These are phyloP conservation scores for Cyclotella atomus DNA, from an alignment of 108 stramenopile genomes.

Conservation along the genomic window DNA sequence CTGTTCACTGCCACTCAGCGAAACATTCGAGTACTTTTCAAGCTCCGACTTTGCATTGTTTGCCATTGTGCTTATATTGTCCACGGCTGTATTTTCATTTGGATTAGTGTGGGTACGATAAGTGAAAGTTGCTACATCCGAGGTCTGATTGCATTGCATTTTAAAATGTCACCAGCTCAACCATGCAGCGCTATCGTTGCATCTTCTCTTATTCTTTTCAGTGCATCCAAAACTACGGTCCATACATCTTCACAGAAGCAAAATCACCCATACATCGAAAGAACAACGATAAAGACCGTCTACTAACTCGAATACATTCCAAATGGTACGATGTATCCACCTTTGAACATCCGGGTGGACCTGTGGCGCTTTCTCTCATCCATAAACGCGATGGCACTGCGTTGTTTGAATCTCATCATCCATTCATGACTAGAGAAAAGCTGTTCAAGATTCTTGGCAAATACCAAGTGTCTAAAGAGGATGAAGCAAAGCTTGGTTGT, in stretches of 20 bases:
- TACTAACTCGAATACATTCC: constrained; percentile 46
- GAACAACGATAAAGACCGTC: constrained; percentile 28
- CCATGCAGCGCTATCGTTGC: neutral
- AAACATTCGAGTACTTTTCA: neutral
- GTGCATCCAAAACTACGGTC: constrained; percentile 30
- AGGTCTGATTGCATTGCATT: neutral
- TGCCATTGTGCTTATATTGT: neutral
- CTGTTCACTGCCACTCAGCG: neutral
- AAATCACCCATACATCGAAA: constrained; percentile 38
- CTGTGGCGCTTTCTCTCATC: constrained; percentile 50
- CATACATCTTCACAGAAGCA: constrained; percentile 44
- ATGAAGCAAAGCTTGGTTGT: constrained; percentile 12
- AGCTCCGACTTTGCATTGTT: neutral
- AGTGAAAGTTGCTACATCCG: neutral
- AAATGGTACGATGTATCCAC: constrained; percentile 58
- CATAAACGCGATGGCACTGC: constrained; percentile 55
- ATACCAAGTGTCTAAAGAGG: constrained; percentile 38
- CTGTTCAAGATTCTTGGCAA: constrained; percentile 48
- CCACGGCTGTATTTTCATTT: neutral
- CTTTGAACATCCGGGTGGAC: constrained; percentile 64
- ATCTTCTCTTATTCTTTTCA: neutral
- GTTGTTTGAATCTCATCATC: constrained; percentile 64
- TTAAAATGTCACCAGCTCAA: neutral
- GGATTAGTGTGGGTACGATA: neutral
- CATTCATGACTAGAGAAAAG: constrained; percentile 29